Evolutionary conservation across 768 basidiomycete species (phyloP).

Genomic region (Amanita subjunquillea): DNA sequence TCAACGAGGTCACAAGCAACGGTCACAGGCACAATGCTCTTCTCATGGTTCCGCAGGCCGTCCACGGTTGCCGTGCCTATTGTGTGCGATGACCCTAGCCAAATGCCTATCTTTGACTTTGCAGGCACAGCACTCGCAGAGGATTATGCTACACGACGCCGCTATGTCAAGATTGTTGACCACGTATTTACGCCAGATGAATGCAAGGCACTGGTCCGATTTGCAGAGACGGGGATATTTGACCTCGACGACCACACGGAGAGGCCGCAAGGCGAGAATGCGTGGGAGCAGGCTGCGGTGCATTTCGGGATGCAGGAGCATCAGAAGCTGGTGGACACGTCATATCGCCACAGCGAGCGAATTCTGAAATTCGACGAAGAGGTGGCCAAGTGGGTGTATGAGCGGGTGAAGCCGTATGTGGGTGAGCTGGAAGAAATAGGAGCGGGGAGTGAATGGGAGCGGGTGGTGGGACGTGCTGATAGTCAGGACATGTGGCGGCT

Average conservation of each 20-base stretch:
- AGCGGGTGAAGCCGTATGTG: slow-evolving; percentile 25
- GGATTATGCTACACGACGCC: slow-evolving; percentile 17
- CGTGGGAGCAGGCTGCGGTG: slow-evolving; percentile 1
- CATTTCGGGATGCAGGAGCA: slow-evolving; percentile 8
- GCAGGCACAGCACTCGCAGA: slow-evolving; percentile 21
- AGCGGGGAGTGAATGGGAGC: slow-evolving; percentile 21
- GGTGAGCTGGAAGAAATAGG: slow-evolving; percentile 24
- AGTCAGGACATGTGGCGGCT: slow-evolving; percentile 23
- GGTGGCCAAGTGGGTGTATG: slow-evolving; percentile 23
- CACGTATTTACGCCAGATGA: slow-evolving; percentile 28
- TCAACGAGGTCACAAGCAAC: background rate
- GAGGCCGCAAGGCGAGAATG: slow-evolving; percentile 25
- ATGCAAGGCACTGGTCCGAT: slow-evolving; percentile 25
- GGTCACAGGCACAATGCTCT: no score
- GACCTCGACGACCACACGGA: slow-evolving; percentile 17
- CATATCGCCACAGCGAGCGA: slow-evolving; percentile 30
- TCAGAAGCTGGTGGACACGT: slow-evolving; percentile 22
- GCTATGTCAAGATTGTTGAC: slow-evolving; percentile 34
- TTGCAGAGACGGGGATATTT: slow-evolving; percentile 21
- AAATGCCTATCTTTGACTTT: slow-evolving; percentile 23
- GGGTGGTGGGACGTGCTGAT: slow-evolving; percentile 17
- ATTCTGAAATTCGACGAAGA: slow-evolving; percentile 26
- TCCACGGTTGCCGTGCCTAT: no score
- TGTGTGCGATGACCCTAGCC: background rate
- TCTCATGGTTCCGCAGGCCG: no score